phyloP scores from a whole-genome alignment of 352 stramenopile genomes.

The Pythium grandisporangium region DNA sequence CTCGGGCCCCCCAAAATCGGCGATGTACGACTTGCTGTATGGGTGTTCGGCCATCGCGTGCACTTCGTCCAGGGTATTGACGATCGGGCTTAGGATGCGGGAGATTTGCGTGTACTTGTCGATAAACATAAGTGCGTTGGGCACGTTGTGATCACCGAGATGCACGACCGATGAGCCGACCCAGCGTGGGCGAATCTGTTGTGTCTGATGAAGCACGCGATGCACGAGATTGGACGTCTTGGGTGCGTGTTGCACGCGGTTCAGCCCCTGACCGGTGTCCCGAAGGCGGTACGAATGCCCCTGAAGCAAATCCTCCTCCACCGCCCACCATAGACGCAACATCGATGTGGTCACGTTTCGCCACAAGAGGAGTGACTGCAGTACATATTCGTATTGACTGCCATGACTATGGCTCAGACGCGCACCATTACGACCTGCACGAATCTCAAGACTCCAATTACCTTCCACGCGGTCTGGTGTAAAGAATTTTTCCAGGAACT shows the following conservation, averaged over 20 bases:
- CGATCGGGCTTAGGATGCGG: slow-evolving; percentile 52
- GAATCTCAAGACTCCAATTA: slow-evolving; percentile 42
- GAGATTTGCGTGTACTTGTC: slow-evolving; percentile 93
- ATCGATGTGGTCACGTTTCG: slow-evolving; percentile 52
- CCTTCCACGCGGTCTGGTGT: slow-evolving; percentile 28
- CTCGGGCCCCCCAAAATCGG: slow-evolving; percentile 55
- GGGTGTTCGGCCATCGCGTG: slow-evolving; percentile 21
- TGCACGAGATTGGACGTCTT: slow-evolving; percentile 49
- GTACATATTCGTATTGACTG: slow-evolving; percentile 54
- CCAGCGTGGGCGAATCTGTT: slow-evolving; percentile 45
- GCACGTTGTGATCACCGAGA: slow-evolving; percentile 92
- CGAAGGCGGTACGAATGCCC: slow-evolving; percentile 44
- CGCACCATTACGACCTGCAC: slow-evolving; percentile 44
- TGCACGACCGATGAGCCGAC: slow-evolving; percentile 89
- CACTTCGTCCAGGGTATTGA: slow-evolving; percentile 49
- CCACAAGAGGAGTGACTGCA: slow-evolving; percentile 56
- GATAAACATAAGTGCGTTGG: slow-evolving; percentile 94
- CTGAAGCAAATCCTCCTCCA: slow-evolving; percentile 48
- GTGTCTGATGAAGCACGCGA: slow-evolving; percentile 33
- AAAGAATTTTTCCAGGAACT: slow-evolving; percentile 51
- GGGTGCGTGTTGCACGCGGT: slow-evolving; percentile 54
- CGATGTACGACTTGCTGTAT: slow-evolving; percentile 60
- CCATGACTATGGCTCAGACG: slow-evolving; percentile 46
- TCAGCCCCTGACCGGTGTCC: slow-evolving; percentile 58
- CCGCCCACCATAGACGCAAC: slow-evolving; percentile 54